Evolutionary conservation across 495 filamentous ascomycete genomes (phyloP).

Genomic region (Neurospora tetrasperma): DNA sequence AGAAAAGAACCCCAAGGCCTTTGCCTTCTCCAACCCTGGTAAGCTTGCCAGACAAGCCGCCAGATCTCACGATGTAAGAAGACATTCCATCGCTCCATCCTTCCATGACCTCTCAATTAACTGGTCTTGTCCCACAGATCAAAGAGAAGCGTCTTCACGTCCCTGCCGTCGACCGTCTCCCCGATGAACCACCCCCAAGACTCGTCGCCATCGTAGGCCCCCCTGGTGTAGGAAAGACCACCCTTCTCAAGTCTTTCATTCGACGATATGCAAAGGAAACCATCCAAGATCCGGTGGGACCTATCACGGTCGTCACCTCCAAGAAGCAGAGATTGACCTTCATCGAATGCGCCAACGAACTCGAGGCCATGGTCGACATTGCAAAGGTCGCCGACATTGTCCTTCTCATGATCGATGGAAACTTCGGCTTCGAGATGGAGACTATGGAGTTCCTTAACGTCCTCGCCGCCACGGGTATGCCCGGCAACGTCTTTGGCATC

Average conservation of each 20-base stretch:
- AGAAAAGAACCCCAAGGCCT: conserved; percentile 87
- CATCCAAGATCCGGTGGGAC: conserved; percentile 76
- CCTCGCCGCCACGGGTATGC: conserved; percentile 83
- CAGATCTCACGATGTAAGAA: conserved; percentile 77
- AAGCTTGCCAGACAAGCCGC: conserved; percentile 74
- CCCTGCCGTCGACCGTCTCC: conserved; percentile 85
- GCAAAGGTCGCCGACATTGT: conserved; percentile 96
- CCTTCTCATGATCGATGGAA: conserved; percentile 93
- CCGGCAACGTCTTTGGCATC: conserved; percentile 95
- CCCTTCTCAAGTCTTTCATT: conserved; percentile 81
- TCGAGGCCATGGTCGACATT: conserved; percentile 90
- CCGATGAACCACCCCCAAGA: conserved; percentile 88
- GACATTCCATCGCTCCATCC: not conserved
- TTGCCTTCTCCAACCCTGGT: conserved; percentile 76
- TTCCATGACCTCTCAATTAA: not conserved
- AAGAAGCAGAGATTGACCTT: conserved; percentile 90
- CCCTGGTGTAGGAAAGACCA: conserved; percentile 61
- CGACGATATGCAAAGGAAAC: conserved; percentile 93
- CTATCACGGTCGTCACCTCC: conserved; percentile 89
- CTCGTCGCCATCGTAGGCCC: conserved; percentile 90
- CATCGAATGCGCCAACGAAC: conserved; percentile 89
- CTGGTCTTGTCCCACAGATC: conserved; percentile 41
- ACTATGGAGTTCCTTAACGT: conserved; percentile 99
- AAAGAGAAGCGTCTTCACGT: conserved; percentile 95
- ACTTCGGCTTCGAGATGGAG: conserved; percentile 99